These are phyloP conservation scores for Ustilago bromivora DNA, from an alignment of 1,284 basidiomycete species.

Conservation along the genomic window DNA sequence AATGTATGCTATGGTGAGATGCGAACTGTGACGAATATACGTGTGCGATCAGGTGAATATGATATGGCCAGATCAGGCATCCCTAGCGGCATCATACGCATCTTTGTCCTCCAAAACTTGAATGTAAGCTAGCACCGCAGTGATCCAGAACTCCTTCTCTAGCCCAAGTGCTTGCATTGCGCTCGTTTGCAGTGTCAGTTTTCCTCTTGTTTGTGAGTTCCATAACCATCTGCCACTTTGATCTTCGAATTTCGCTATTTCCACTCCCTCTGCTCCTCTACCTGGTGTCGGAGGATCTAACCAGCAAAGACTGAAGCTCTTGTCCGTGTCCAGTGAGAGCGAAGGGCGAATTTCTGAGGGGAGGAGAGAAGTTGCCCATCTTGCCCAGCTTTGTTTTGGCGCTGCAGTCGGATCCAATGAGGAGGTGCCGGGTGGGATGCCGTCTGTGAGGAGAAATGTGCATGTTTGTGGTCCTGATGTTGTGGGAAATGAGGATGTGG, in stretches of 20 bases:
- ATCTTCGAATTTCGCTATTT: slow-evolving; percentile 57
- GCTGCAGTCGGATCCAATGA: neutral
- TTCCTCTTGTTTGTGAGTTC: slow-evolving; percentile 53
- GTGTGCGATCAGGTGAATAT: neutral
- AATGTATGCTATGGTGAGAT: slow-evolving; percentile 7
- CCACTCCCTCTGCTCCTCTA: slow-evolving; percentile 17
- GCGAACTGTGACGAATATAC: neutral
- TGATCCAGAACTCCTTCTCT: slow-evolving; percentile 59
- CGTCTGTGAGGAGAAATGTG: slow-evolving; percentile 26
- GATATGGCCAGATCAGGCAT: slow-evolving; percentile 12
- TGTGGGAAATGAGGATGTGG: slow-evolving; percentile 1
- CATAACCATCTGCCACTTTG: slow-evolving; percentile 56
- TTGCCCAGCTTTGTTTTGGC: slow-evolving; percentile 44
- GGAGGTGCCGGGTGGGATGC: neutral
- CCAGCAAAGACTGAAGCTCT: slow-evolving; percentile 60
- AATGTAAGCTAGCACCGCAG: slow-evolving; percentile 55
- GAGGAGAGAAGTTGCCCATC: slow-evolving; percentile 57
- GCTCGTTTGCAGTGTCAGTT: slow-evolving; percentile 45
- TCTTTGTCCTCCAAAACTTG: slow-evolving; percentile 62
- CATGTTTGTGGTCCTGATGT: slow-evolving; percentile 8
- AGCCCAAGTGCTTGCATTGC: slow-evolving; percentile 55
- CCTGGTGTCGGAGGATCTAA: slow-evolving; percentile 36
- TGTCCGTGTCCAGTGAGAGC: slow-evolving; percentile 51
- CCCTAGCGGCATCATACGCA: slow-evolving; percentile 40
- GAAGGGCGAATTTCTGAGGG: slow-evolving; percentile 50